A percentile compares a stretch with the other conserved stretches of the same genome.
These are phyloP conservation scores for Scleroderma citrinum DNA, from an alignment of 768 basidiomycete genomes.

Conservation along the genomic window DNA sequence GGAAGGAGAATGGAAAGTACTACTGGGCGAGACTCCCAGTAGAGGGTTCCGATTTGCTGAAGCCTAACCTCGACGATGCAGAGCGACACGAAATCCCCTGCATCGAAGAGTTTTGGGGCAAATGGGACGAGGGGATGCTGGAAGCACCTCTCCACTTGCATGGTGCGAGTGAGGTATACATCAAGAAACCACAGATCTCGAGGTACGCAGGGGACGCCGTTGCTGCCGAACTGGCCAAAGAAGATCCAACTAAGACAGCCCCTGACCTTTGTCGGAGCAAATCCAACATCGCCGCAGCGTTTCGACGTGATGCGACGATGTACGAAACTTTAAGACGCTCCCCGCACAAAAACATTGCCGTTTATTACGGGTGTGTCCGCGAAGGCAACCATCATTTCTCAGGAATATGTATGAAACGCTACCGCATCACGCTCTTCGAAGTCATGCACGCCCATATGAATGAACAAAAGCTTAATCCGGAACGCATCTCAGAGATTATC, in stretches of 20 bases:
- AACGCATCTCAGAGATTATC: background rate
- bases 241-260: background rate
- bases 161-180: background rate
- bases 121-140: background rate
- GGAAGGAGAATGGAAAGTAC: background rate
- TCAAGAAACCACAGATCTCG: constrained; percentile 1
- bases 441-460: background rate
- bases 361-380: constrained; percentile 17
- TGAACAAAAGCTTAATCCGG: background rate
- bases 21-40: background rate
- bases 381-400: constrained; percentile 7
- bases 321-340: constrained; percentile 1
- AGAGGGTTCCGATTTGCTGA: background rate
- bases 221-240: background rate
- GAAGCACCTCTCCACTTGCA: background rate
- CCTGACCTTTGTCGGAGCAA: background rate
- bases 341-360: constrained; percentile 16
- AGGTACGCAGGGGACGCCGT: background rate
- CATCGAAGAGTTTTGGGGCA: background rate
- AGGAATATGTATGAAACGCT: constrained; percentile 11
- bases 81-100: background rate
- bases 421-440: background rate
- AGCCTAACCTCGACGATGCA: background rate
- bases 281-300: background rate
- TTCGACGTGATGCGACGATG: background rate